phyloP scores from a whole-genome alignment of 2,329 filamentous ascomycete species.

The Penicillium brevicompactum region DNA sequence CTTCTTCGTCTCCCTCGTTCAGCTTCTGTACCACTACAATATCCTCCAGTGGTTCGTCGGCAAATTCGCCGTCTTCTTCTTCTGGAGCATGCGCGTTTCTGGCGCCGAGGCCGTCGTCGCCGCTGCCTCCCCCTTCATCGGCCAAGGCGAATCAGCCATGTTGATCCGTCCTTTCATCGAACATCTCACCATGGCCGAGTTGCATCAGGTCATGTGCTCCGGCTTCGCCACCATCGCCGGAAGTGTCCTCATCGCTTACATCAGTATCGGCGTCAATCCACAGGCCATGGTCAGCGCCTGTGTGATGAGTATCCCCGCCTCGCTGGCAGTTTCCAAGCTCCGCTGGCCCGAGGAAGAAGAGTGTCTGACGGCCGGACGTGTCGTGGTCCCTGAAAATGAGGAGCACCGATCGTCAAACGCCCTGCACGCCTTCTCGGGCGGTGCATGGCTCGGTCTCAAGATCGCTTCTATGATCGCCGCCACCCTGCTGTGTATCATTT shows the following conservation, averaged over 20 bases:
- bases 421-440: slow-evolving; percentile 82
- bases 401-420: slow-evolving; percentile 73
- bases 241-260: slow-evolving; percentile 83
- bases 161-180: slow-evolving; percentile 84
- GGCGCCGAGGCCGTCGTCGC: slow-evolving; percentile 93
- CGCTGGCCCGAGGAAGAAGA: slow-evolving; percentile 88
- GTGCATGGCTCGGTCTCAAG: slow-evolving; percentile 82
- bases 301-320: slow-evolving; percentile 94
- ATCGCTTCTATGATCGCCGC: slow-evolving; percentile 81
- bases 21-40: slow-evolving; percentile 79
- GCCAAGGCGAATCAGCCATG: slow-evolving; percentile 92
- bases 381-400: slow-evolving; percentile 78
- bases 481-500: slow-evolving; percentile 81
- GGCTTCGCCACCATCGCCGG: slow-evolving; percentile 93
- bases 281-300: slow-evolving; percentile 87
- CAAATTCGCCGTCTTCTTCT: slow-evolving; percentile 89
- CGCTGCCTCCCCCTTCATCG: slow-evolving; percentile 89
- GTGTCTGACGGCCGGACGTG: slow-evolving; percentile 77
- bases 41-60: slow-evolving; percentile 85
- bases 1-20: slow-evolving; percentile 93
- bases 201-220: slow-evolving; percentile 91
- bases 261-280: slow-evolving; percentile 77
- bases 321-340: slow-evolving; percentile 84
- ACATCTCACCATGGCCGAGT: slow-evolving; percentile 81
- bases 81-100: slow-evolving; percentile 83